Conservation (phyloP, 2,329 filamentous ascomycete genomes). For the Moelleriella libera region DNA sequence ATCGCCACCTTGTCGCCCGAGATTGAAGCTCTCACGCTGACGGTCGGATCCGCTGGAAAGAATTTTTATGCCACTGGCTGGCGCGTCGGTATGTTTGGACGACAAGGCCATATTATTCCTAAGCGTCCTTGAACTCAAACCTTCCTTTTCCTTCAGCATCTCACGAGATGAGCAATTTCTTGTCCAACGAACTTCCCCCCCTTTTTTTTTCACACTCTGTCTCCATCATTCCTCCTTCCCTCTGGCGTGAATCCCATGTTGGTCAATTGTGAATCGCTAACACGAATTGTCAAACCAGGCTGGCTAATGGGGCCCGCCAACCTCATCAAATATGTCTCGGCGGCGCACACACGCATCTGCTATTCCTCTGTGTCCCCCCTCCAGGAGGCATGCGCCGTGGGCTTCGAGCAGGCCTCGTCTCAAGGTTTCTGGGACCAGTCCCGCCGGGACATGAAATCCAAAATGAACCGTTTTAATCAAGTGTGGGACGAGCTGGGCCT, state of each 20-base stretch:
- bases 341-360: constrained; percentile 91
- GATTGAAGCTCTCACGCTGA: constrained; percentile 75
- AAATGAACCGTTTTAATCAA: constrained; percentile 76
- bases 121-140: too few relatives aligned
- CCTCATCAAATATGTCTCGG: constrained; percentile 80
- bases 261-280: neutral
- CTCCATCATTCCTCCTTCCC: neutral
- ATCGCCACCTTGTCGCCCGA: constrained; percentile 85
- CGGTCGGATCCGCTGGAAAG: constrained; percentile 92
- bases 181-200: neutral
- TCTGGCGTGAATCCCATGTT: neutral
- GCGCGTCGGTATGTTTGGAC: constrained; percentile 49
- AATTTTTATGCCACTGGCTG: constrained; percentile 97
- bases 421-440: constrained; percentile 79
- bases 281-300: constrained; percentile 25
- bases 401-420: constrained; percentile 79
- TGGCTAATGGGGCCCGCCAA: constrained; percentile 86
- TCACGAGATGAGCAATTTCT: too few relatives aligned
- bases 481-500: constrained; percentile 63
- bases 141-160: too few relatives aligned
- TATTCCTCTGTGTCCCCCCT: constrained; percentile 87
- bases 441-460: constrained; percentile 75
- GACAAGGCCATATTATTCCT: too few relatives aligned
- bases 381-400: constrained; percentile 87
- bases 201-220: neutral